Evolutionary conservation across 495 filamentous ascomycete species (phyloP), one percentile per base, ranked within the genome.

Genomic region (Talaromyces borbonicus): DNA sequence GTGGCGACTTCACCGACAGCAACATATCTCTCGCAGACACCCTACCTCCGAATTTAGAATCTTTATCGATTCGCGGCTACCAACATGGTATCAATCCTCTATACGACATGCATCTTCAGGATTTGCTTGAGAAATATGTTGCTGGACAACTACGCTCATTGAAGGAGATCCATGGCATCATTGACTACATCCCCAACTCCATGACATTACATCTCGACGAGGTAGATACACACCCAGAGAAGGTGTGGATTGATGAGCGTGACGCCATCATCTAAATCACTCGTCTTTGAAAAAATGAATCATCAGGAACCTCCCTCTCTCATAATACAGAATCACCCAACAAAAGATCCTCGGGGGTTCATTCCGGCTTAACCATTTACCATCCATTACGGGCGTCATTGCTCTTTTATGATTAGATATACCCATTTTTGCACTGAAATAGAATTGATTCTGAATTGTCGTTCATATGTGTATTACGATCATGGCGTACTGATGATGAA

Each of bases 21-120:
- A 35, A 33, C 29, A 22, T 16, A 6, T 29, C 14, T 7, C 30
- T 63, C 31, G 25, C 37, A 2, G 50, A 58, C 22, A 18, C 24
- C 14, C 39, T 64, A 11, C 61, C 56, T 1, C 36, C 31, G 5
- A 53, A 48, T 27, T 38, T 63, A 24, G 58, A 63, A 20, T 54
- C 53, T 49, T 26, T 63, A 24, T 54, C 33, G 11, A 54, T 63
- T 18, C 54, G 54, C 5, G 58, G 56, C 9, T 63, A 60, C 19
- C 26, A 56, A 19, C 56, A 32, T 15, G 54, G 58, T 3, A 3
- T 22, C 14, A 46, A 46, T 25, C 6, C 33, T 8, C 38, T 32
- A 1, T 38, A 48, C 8, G 58, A 63, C 40, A 20, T 14, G 4
- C 52, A 63, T 18, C 32, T 63, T 4, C 37, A 55, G 42, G 36